These are phyloP conservation scores for Neodidymelliopsis sp. DNA, from an alignment of 2,329 filamentous ascomycete species.

Conservation along the genomic window DNA sequence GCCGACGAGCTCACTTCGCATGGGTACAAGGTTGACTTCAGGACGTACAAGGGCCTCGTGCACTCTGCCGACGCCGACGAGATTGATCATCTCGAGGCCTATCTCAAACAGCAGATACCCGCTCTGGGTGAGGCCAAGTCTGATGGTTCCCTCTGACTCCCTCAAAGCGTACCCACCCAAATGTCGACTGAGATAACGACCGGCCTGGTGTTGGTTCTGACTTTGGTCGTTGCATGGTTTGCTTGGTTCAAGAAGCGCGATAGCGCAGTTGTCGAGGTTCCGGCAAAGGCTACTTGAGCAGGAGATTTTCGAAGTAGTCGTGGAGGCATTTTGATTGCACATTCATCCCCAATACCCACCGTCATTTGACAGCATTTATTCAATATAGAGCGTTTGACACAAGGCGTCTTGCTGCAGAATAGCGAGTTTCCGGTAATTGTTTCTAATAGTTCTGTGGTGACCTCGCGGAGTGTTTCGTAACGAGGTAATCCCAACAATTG, in stretches of 20 bases:
- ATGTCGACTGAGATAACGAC: constrained; percentile 26
- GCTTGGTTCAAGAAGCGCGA: constrained; percentile 32
- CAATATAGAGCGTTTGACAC: not conserved
- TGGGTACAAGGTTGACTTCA: constrained; percentile 78
- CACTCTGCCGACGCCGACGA: constrained; percentile 82
- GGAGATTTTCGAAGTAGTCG: not conserved
- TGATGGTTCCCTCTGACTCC: constrained; percentile 45
- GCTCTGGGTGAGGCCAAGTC: constrained; percentile 49
- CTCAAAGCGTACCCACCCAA: constrained; percentile 1
- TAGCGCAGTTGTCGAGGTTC: not conserved
- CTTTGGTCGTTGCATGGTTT: constrained; percentile 36
- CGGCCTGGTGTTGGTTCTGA: constrained; percentile 33
- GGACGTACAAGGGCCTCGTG: constrained; percentile 73
- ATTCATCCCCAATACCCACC: constrained; percentile 7
- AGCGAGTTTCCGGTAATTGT: too few relatives aligned
- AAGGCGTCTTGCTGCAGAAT: too few relatives aligned
- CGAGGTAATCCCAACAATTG: too few relatives aligned
- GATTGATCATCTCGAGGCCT: constrained; percentile 79
- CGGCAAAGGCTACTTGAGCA: not conserved
- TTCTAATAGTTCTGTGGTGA: too few relatives aligned
- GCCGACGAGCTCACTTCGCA: constrained; percentile 70
- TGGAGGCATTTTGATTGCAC: not conserved
- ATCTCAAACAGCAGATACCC: constrained; percentile 62
- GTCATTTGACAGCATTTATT: not conserved
- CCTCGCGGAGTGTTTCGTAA: too few relatives aligned